Conservation (phyloP, 208 protist genomes). For the Acanthamoeba sp. region DNA sequence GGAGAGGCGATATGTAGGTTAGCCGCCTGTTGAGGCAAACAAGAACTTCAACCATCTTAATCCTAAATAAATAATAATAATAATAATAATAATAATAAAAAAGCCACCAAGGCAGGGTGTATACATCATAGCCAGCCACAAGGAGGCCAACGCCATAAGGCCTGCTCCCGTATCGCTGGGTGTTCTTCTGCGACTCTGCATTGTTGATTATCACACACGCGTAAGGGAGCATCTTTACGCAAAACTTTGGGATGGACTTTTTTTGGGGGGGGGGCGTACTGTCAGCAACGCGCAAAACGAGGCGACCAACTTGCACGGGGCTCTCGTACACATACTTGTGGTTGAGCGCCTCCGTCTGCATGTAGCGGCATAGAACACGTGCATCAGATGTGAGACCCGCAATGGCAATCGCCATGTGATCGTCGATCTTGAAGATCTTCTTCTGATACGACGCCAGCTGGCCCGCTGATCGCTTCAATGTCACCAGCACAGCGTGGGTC, state of each 20-base stretch:
- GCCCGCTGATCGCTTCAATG: constrained; percentile 92
- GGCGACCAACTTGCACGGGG: constrained; percentile 85
- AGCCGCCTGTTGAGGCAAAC: too few relatives aligned
- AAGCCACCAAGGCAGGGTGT: constrained; percentile 58
- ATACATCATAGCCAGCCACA: constrained; percentile 94
- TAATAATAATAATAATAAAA: too few relatives aligned
- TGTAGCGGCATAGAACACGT: constrained; percentile 93
- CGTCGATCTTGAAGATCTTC: constrained; percentile 98
- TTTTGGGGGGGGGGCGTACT: constrained; percentile 75
- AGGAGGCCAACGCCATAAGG: constrained; percentile 99
- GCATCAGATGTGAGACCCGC: constrained; percentile 98
- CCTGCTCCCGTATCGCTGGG: constrained; percentile 95
- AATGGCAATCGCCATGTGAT: constrained; percentile 99
- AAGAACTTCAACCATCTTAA: too few relatives aligned
- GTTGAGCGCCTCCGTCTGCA: constrained; percentile 98
- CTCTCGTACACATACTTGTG: constrained; percentile 94
- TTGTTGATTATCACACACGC: background rate
- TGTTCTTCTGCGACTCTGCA: constrained; percentile 96
- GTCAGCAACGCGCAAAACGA: constrained; percentile 88
- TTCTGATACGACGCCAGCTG: constrained; percentile 98
- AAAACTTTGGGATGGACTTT: too few relatives aligned
- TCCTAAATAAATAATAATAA: too few relatives aligned
- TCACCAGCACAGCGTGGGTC: constrained; percentile 95
- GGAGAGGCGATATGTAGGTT: background rate
- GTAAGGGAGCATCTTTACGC: too few relatives aligned